phyloP scores from a whole-genome alignment of 108 stramenopile genomes.

The Hondaea fermentalgiana region DNA sequence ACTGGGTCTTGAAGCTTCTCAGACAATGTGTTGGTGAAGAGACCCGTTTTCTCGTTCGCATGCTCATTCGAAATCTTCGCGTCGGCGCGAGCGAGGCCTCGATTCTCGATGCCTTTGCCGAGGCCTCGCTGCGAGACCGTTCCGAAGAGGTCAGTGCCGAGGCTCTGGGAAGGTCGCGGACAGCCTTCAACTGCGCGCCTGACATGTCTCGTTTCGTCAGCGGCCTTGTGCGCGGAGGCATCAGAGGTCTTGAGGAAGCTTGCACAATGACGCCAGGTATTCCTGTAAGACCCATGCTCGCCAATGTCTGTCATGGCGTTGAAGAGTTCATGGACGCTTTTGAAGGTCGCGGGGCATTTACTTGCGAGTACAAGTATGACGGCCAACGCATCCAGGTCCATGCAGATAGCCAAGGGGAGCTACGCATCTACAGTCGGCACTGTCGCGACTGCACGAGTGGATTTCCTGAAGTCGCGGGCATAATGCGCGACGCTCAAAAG shows the following conservation, averaged over 20 bases:
- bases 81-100: constrained; percentile 8
- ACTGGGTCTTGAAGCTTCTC: not conserved
- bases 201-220: constrained; percentile 48
- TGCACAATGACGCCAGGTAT: constrained; percentile 84
- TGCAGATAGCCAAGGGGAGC: constrained; percentile 32
- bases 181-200: not conserved
- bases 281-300: constrained; percentile 97
- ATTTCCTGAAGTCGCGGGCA: constrained; percentile 84
- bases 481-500: constrained; percentile 64
- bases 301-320: constrained; percentile 89
- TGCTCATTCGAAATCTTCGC: not conserved
- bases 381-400: constrained; percentile 97
- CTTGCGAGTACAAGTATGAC: constrained; percentile 99
- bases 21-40: not conserved
- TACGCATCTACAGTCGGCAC: constrained; percentile 76
- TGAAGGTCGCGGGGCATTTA: constrained; percentile 67
- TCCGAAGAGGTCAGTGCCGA: not conserved
- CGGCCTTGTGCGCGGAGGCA: constrained; percentile 64
- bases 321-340: constrained; percentile 87
- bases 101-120: not conserved
- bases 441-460: constrained; percentile 82
- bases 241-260: constrained; percentile 52
- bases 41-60: not conserved
- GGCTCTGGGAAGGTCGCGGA: not conserved
- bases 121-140: not conserved